Base-by-base conservation (phyloP, 2,329 filamentous ascomycete genomes). In the Trichoderma asperellum region DNA sequence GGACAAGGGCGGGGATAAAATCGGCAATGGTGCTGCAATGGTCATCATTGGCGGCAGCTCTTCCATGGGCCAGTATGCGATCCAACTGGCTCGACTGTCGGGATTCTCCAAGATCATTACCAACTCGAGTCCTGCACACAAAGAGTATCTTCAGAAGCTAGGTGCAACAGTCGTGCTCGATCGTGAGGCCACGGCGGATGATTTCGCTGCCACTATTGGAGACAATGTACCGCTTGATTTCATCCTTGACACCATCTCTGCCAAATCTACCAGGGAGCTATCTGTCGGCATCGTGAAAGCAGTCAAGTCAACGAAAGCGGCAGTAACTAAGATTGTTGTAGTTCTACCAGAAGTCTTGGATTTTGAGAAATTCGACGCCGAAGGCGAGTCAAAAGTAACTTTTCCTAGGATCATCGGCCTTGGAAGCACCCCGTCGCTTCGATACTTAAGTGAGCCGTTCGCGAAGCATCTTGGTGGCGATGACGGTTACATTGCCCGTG, bases 21-120 rank as follows among this genome's bases (percentile, higher is more conserved):
- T 53, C 49, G 49, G 49, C 10, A 27, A 27, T 11, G 49, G 49
- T 53, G n/a, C 49, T 12, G 49, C 49, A 53, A 27, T 53, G 5
- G 49, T 53, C 21, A 27, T 53, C 24, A 53, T 53, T 53, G 49
- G 49, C 49, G 49, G 49, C 12, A 53, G 49, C 24, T 53, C 49
- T 53, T 53, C 49, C 49, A 53, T 53, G 49, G 49, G 49, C 49
- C 49, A 53, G 12, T 53, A 53, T 53, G 49, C 49, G 49, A 53
- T 53, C 49, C 49, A 53, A 27, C 6, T 53, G n/a, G 49, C 49
- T 12, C 49, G 49, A 53, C 21, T 53, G n/a, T 53, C 49, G n/a
- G 49, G 49, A 27, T 53, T 21, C 49, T 53, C 49, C 4, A 6
- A 53, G 24, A 53, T 53, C 6, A 27, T 53, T 53, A 53, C 49